Base-by-base conservation (phyloP, 495 filamentous ascomycete species). In the Lophium mytilinum region DNA sequence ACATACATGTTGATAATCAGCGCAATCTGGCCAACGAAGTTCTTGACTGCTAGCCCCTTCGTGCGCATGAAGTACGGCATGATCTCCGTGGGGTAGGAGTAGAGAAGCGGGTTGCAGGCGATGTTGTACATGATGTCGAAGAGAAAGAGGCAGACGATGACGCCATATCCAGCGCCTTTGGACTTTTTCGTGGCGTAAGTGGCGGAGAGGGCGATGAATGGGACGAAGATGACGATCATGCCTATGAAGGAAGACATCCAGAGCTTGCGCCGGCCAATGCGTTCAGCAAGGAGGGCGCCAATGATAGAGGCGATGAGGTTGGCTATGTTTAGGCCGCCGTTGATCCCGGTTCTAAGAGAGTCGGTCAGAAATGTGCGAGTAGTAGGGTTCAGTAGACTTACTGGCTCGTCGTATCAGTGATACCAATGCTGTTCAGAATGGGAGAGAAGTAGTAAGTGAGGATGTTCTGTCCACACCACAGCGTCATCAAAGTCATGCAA, bases 31-130 rank as follows among this genome's bases (percentile, higher is more conserved):
- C 84, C 77, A 30, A 76, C 80, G 50, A 86, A 74, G 62, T 81
- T 80, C 68, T 82, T 79, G 50, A 82, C 72, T 68, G 85, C 82
- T 73, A 86, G 80, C 41, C 84, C 84, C 74, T 87, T 89, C 41
- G 83, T 83, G 15, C 84, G 79, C 55, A 87, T 74, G 45, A 79
- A 77, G 72, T 83, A 89, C 0, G 83, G 83, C 11, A 85, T 71
- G 36, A 88, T 80, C 71, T 87, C 85, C 30, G 84, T 59, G n/a
- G 64, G 56, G 53, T 73, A 72, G 33, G 83, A 80, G 48, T 85
- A 78, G 34, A 86, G 72, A 52, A 87, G 70, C 43, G 82, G 62
- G 41, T 68, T 61, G 62, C 65, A 69, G 12, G 70, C 66, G 45
- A 68, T 53, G 0, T 60, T 58, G 46, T 68, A 62, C 18, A 66